Base-by-base conservation (phyloP, 192 early-diverging fungal species). In the Podila horticola region DNA sequence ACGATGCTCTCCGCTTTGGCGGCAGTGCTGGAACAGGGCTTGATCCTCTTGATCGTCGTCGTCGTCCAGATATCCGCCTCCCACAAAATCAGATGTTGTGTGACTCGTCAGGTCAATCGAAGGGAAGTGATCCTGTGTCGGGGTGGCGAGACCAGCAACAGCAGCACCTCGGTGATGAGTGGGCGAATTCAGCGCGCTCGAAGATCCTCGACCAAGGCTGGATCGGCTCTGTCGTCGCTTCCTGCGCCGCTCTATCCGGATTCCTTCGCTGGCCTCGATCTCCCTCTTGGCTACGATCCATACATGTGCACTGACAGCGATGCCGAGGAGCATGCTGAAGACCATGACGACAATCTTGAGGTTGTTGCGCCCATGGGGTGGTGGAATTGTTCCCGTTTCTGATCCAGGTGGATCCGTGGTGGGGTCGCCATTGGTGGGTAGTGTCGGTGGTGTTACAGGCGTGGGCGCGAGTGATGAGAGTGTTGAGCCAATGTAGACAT, bases 401-500 rank as follows among this genome's bases (percentile, higher is more conserved):
- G 66, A 48, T 41, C 31, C 36, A 5, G 36, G 5, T 11, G 61
- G 48, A 49, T 24, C 10, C 29, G n/a, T 51, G 45, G 45, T 30
- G 45, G 64, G 26, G 9, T 51, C 64, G 6, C 64, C 67, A 20
- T 67, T 51, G 4, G 45, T 65, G 26, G 33, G 55, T 17, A 31
- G 62, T 31, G 45, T 9, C 4, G 30, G n/a, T 2, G 22, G 19
- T 28, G 69, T 9, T 7, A 58, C 48, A 60, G 70, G 64, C 20
- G 66, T 4, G 29, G 33, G 33, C 28, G 89, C 79, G 61, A 90
- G 81, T 5, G 89, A 88, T 3, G 87, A 84, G 10, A 90, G 75
- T 11, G 86, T 87, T 10, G 88, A 86, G 26, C 90, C 90, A 62
- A 91, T 88, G 57, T 89, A 91, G 33, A 90, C 85, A 74, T 91